Evolutionary conservation across 805 yeast genomes (phyloP).

Genomic region (Saccharomyces mikatae): DNA sequence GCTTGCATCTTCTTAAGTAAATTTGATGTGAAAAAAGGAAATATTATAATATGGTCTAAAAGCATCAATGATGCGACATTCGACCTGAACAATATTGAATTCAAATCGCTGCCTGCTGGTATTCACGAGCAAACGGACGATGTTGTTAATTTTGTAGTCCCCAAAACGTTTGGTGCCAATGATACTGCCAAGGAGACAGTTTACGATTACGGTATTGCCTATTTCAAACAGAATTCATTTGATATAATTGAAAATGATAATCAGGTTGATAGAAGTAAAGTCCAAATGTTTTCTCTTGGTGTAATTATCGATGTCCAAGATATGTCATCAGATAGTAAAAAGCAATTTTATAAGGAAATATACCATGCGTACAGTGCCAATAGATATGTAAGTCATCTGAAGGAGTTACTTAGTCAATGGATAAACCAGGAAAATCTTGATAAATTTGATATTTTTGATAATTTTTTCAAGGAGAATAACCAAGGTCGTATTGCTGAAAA

Average conservation of each 20-base stretch:
- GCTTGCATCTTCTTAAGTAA: slow-evolving; percentile 24
- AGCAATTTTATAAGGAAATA: slow-evolving; percentile 5
- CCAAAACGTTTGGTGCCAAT: slow-evolving; percentile 13
- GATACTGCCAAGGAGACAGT: slow-evolving; percentile 12
- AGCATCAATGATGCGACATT: slow-evolving; percentile 16
- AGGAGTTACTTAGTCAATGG: slow-evolving; percentile 20
- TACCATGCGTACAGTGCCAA: slow-evolving; percentile 1
- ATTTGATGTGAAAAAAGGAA: slow-evolving; percentile 30
- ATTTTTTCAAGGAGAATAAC: slow-evolving; percentile 10
- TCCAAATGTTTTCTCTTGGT: slow-evolving; percentile 60
- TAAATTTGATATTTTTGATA: slow-evolving; percentile 12
- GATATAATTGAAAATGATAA: slow-evolving; percentile 17
- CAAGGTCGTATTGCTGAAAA: background rate
- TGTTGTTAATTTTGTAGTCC: slow-evolving; percentile 44
- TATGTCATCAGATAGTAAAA: background rate
- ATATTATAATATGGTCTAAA: slow-evolving; percentile 24
- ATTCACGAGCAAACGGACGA: slow-evolving; percentile 46
- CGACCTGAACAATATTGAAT: slow-evolving; percentile 43
- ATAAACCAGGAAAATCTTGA: slow-evolving; percentile 5
- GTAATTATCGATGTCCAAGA: slow-evolving; percentile 40
- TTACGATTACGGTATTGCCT: slow-evolving; percentile 41
- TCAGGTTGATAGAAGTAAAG: slow-evolving; percentile 35
- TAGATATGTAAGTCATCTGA: slow-evolving; percentile 14
- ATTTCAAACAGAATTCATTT: slow-evolving; percentile 39
- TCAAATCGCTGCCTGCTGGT: slow-evolving; percentile 62